Evolutionary conservation across 441 rosid species (phyloP).

Genomic region (Mallotus japonicus): DNA sequence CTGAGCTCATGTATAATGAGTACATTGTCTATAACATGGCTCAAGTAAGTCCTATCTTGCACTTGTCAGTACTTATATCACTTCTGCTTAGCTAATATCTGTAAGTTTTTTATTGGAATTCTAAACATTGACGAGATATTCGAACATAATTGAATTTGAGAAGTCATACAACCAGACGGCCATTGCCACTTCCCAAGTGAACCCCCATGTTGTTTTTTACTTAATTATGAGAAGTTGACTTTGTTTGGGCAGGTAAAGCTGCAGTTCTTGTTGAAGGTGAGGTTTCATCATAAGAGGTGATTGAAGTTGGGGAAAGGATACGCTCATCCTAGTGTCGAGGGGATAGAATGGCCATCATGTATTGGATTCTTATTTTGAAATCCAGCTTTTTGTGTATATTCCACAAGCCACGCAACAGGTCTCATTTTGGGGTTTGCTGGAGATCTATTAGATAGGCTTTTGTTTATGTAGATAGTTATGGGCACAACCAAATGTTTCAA

Average conservation of each 20-base stretch:
- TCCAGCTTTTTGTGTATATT: constrained; percentile 14
- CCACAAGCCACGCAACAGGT: constrained; percentile 19
- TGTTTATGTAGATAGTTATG: constrained; percentile 17
- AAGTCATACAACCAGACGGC: not conserved
- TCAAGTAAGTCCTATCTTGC: constrained; percentile 56
- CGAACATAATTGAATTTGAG: not conserved
- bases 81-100: not conserved
- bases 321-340: not conserved
- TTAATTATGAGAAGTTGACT: constrained; percentile 10
- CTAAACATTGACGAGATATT: not conserved
- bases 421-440: constrained; percentile 55
- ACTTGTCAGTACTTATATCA: not conserved
- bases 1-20: constrained; percentile 94
- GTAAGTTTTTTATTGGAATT: not conserved
- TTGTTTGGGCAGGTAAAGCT: constrained; percentile 66
- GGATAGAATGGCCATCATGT: not conserved
- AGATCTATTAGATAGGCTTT: constrained; percentile 32
- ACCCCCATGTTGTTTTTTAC: not conserved
- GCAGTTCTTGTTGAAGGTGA: constrained; percentile 93
- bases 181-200: not conserved
- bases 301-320: not conserved
- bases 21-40: constrained; percentile 83
- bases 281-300: constrained; percentile 87
- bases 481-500: not conserved
- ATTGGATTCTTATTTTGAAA: not conserved